These are phyloP conservation scores for Puccinia polysora DNA, from an alignment of 1,284 basidiomycete species.

Conservation along the genomic window DNA sequence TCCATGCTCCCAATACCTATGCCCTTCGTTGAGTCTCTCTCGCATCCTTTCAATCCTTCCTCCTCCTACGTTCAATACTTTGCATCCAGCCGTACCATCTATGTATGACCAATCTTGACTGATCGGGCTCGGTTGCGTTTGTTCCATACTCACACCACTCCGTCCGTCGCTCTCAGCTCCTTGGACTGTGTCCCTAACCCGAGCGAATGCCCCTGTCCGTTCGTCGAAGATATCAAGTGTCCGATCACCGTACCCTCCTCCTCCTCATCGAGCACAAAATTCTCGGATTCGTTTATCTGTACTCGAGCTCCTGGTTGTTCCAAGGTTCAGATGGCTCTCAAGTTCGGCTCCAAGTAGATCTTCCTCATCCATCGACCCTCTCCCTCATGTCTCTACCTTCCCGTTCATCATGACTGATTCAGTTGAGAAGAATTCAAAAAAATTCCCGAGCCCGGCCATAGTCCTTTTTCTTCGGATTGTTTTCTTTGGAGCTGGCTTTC, in stretches of 20 bases:
- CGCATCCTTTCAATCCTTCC: neutral
- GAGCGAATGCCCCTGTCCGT: constrained; percentile 29
- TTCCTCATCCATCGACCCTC: too few relatives aligned
- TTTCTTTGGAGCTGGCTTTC: too few relatives aligned
- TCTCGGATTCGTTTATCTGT: constrained; percentile 21
- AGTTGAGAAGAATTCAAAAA: too few relatives aligned
- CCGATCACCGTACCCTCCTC: neutral
- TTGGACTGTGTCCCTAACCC: constrained; percentile 31
- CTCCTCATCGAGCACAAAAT: neutral
- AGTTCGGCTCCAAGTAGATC: constrained; percentile 7
- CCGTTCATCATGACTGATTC: too few relatives aligned
- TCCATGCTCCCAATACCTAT: constrained; percentile 21
- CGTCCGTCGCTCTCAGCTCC: too few relatives aligned
- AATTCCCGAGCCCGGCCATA: too few relatives aligned
- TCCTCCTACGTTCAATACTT: neutral
- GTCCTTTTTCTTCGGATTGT: neutral
- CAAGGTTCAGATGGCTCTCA: constrained; percentile 21
- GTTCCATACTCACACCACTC: too few relatives aligned
- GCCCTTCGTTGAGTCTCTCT: constrained; percentile 17
- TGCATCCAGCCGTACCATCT: too few relatives aligned
- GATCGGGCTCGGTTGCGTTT: too few relatives aligned
- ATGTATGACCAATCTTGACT: too few relatives aligned
- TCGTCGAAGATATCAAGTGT: constrained; percentile 41
- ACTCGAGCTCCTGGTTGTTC: constrained; percentile 32
- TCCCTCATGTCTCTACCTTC: neutral